Conservation (phyloP, 495 filamentous ascomycete genomes). For the Penicillium alfredii region DNA sequence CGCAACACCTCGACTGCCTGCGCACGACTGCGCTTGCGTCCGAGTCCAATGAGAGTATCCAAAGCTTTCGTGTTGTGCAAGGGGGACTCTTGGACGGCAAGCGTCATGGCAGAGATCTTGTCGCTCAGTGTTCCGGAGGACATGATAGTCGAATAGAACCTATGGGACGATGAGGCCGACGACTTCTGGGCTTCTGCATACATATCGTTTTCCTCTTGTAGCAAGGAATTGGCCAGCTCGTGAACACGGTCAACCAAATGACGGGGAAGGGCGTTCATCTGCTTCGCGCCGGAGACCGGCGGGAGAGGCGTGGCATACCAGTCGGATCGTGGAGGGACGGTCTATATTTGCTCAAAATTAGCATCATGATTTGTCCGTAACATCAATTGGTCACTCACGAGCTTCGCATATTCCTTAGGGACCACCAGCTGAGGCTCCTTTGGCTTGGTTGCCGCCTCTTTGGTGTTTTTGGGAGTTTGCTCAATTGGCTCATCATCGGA, state of each 20-base stretch:
- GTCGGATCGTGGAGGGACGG: constrained; percentile 71
- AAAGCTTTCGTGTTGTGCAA: constrained; percentile 85
- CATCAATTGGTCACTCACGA: constrained; percentile 26
- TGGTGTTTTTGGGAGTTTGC: too few relatives aligned
- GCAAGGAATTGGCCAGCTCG: constrained; percentile 62
- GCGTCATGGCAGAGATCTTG: constrained; percentile 89
- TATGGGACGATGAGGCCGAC: constrained; percentile 71
- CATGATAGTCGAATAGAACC: constrained; percentile 96
- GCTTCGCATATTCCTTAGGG: constrained; percentile 40
- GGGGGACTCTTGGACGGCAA: constrained; percentile 92
- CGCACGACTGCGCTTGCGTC: constrained; percentile 84
- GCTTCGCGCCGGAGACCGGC: constrained; percentile 42
- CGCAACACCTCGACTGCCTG: constrained; percentile 87
- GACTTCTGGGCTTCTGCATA: constrained; percentile 49
- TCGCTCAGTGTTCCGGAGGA: constrained; percentile 90
- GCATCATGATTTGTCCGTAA: constrained; percentile 2
- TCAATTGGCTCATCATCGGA: constrained; percentile 27
- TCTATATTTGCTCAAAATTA: constrained; percentile 39
- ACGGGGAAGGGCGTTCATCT: constrained; percentile 44
- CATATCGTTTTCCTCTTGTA: constrained; percentile 66
- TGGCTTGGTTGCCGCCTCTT: constrained; percentile 10
- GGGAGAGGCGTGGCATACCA: constrained; percentile 72
- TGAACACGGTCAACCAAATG: constrained; percentile 67
- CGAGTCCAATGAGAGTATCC: constrained; percentile 71
- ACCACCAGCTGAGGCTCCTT: constrained; percentile 15